Evolutionary conservation across 75 land plant genomes (phyloP).

Genomic region (Picea sitchensis): DNA sequence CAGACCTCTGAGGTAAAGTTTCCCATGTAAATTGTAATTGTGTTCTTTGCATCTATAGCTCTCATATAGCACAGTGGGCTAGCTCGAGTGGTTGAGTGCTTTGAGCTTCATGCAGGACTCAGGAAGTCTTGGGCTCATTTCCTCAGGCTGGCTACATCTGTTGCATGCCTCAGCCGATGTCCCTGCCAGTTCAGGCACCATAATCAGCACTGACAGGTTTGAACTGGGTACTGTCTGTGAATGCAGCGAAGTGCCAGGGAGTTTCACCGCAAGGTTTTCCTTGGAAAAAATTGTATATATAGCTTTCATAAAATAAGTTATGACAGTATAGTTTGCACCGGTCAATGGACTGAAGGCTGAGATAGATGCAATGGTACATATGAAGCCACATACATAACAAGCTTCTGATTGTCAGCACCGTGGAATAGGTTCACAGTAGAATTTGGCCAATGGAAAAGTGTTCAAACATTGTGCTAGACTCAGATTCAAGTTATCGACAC

Average conservation of each 20-base stretch:
- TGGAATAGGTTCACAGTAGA: background rate
- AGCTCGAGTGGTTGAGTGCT: too few relatives aligned
- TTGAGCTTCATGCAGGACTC: too few relatives aligned
- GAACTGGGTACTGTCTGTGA: too few relatives aligned
- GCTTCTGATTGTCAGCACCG: background rate
- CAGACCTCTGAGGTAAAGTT: background rate
- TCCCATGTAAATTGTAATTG: too few relatives aligned
- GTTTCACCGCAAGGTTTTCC: too few relatives aligned
- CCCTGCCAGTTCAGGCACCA: too few relatives aligned
- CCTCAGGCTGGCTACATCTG: too few relatives aligned
- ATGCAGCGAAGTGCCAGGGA: too few relatives aligned
- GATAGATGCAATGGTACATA: background rate
- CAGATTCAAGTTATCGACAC: background rate
- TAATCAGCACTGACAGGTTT: too few relatives aligned
- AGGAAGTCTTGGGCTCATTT: too few relatives aligned
- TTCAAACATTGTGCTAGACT: background rate
- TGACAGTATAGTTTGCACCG: background rate
- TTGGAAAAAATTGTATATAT: too few relatives aligned
- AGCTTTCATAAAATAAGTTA: background rate
- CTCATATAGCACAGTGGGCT: background rate
- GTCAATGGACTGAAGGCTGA: background rate
- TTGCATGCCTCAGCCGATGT: too few relatives aligned
- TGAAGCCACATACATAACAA: background rate
- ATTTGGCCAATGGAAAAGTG: background rate
- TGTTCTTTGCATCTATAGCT: background rate